Evolutionary conservation across 176 grass and related monocot species (phyloP).

Genomic region (Eremochloa ophiuroides): DNA sequence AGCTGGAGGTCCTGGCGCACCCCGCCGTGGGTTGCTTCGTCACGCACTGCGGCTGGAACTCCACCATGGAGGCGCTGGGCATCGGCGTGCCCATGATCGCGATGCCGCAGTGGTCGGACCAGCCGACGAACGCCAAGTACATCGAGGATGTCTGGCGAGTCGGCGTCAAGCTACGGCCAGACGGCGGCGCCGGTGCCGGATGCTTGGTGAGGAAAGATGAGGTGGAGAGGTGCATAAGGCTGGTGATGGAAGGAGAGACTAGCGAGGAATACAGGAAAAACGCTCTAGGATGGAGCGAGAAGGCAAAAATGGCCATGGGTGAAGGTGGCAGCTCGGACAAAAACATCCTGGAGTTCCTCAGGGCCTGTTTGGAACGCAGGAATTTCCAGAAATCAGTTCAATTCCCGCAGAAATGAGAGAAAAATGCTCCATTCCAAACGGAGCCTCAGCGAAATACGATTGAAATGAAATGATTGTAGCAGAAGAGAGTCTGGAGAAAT

Average conservation of each 20-base stretch:
- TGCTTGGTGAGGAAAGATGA: not conserved
- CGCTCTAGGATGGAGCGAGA: not conserved
- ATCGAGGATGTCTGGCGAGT: not conserved
- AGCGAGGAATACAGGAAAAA: not conserved
- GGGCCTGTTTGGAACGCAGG: too few relatives aligned
- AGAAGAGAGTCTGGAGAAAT: too few relatives aligned
- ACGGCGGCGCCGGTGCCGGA: not conserved
- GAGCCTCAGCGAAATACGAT: not conserved
- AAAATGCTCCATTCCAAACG: too few relatives aligned
- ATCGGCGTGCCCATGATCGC: not conserved
- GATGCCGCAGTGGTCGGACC: conserved; percentile 61
- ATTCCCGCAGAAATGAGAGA: too few relatives aligned
- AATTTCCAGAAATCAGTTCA: too few relatives aligned
- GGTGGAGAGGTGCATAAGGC: not conserved
- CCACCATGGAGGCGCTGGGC: conserved; percentile 19
- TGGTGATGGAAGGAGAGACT: not conserved
- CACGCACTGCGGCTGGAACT: conserved; percentile 50
- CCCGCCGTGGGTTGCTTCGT: conserved; percentile 28
- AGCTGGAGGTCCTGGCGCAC: conserved; percentile 40
- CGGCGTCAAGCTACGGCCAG: not conserved
- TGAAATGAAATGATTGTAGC: too few relatives aligned
- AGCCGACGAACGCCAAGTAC: conserved; percentile 42
- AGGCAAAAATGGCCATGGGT: not conserved
- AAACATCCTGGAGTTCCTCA: not conserved
- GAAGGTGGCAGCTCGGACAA: not conserved